Conservation (phyloP, 148 eudicot genomes). For the Simmondsia chinensis region DNA sequence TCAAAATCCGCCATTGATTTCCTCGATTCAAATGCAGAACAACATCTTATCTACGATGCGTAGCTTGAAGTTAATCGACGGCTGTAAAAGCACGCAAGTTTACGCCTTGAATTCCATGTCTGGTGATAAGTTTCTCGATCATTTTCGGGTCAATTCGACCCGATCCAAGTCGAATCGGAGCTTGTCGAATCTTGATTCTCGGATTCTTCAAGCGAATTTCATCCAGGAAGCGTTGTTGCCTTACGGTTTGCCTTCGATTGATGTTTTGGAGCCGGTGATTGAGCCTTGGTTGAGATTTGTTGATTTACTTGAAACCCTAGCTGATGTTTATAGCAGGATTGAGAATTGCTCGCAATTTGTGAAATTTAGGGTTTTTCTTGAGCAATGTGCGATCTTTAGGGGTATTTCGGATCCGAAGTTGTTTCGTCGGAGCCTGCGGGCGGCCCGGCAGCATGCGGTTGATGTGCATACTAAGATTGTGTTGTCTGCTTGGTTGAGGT, state of each 20-base stretch:
- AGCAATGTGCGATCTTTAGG: slow-evolving; percentile 38
- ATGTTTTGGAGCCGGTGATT: slow-evolving; percentile 37
- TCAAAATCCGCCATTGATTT: too few relatives aligned
- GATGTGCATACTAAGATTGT: slow-evolving; percentile 55
- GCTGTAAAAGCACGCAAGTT: slow-evolving; percentile 41
- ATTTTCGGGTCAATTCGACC: slow-evolving; percentile 54
- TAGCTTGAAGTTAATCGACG: slow-evolving; percentile 51
- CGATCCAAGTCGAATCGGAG: slow-evolving; percentile 34
- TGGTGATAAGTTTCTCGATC: slow-evolving; percentile 56
- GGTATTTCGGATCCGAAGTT: slow-evolving; percentile 37
- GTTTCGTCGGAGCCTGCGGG: slow-evolving; percentile 37
- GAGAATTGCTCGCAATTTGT: slow-evolving; percentile 26
- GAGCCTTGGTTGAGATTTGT: slow-evolving; percentile 37
- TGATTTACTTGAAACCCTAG: slow-evolving; percentile 36
- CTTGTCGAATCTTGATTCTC: slow-evolving; percentile 17
- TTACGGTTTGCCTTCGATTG: slow-evolving; percentile 30
- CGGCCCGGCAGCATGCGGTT: slow-evolving; percentile 46
- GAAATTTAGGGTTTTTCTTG: slow-evolving; percentile 21
- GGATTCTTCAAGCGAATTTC: slow-evolving; percentile 9
- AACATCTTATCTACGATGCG: slow-evolving; percentile 53
- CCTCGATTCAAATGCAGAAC: slow-evolving; percentile 52
- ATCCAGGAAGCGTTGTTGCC: slow-evolving; percentile 27
- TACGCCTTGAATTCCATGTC: slow-evolving; percentile 27
- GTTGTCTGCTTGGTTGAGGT: slow-evolving; percentile 52
- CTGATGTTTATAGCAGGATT: slow-evolving; percentile 29